Base-by-base conservation (phyloP, 148 eudicot genomes). In the Pouteria glomerata region DNA sequence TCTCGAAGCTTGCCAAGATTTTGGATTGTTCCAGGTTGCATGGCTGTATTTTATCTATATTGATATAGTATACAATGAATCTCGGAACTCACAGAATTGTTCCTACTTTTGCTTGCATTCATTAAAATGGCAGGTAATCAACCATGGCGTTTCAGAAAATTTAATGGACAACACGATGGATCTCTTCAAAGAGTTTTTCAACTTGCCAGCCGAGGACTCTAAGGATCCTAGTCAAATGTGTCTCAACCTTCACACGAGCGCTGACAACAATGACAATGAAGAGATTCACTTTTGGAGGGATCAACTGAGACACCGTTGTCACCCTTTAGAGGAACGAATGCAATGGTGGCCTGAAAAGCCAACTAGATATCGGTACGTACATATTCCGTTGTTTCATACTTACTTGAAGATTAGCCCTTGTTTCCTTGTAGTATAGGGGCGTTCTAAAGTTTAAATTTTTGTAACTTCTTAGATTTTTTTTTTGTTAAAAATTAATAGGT, bases 21-120 rank as follows among this genome's bases (percentile, higher is more conserved):
- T 63, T 41, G 85, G 85, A 24, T 78, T 75, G 52, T 82, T 82
- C 61, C 85, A 82, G 81, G 84, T n/a, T n/a, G n/a, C n/a, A n/a
- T n/a, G n/a, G n/a, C n/a, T n/a, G n/a, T n/a, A n/a, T n/a, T n/a
- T n/a, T n/a, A n/a, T n/a, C n/a, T n/a, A n/a, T n/a, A n/a, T n/a
- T n/a, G n/a, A n/a, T n/a, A n/a, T n/a, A n/a, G n/a, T n/a, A n/a
- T n/a, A n/a, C n/a, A n/a, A n/a, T n/a, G n/a, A n/a, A n/a, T n/a
- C n/a, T n/a, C n/a, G n/a, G n/a, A n/a, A n/a, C n/a, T n/a, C n/a
- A n/a, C n/a, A n/a, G n/a, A n/a, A n/a, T n/a, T n/a, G n/a, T n/a
- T n/a, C n/a, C n/a, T n/a, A n/a, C n/a, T n/a, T n/a, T n/a, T n/a
- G n/a, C n/a, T n/a, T n/a, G n/a, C n/a, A n/a, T 76, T 47, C 14